Evolutionary conservation across 371 early-diverging fungal genomes (phyloP).

Genomic region (Entomophthora muscae): DNA sequence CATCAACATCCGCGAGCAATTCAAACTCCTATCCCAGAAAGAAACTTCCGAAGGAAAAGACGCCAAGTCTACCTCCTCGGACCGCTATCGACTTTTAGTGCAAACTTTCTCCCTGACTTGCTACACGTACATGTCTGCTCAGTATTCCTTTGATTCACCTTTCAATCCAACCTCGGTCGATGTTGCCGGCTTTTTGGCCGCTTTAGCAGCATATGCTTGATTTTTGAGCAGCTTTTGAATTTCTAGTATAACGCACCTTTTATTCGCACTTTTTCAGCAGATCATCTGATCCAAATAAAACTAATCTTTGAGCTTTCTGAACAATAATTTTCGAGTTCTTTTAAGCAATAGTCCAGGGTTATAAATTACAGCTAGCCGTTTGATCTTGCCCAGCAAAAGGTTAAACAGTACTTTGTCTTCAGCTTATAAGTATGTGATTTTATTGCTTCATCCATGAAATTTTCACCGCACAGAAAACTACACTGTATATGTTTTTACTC

Average conservation of each 20-base stretch:
- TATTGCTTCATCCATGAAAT: too few relatives aligned
- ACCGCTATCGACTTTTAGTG: neutral
- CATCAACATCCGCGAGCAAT: neutral
- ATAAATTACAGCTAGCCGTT: too few relatives aligned
- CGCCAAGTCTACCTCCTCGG: neutral
- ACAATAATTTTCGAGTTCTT: too few relatives aligned
- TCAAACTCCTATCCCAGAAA: neutral
- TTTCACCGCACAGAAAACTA: too few relatives aligned
- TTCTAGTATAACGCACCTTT: neutral
- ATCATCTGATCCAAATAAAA: too few relatives aligned
- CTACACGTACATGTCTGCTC: slow-evolving; percentile 2
- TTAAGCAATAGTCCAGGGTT: too few relatives aligned
- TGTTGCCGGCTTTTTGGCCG: slow-evolving; percentile 3
- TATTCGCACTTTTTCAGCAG: neutral
- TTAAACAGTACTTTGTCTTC: too few relatives aligned
- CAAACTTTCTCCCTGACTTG: neutral
- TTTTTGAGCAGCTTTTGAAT: neutral
- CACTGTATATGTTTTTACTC: too few relatives aligned
- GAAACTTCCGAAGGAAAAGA: neutral
- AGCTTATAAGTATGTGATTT: too few relatives aligned
- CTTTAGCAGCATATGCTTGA: slow-evolving; percentile 3
- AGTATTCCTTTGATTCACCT: slow-evolving; percentile 5
- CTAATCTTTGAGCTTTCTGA: too few relatives aligned
- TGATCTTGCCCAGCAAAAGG: too few relatives aligned
- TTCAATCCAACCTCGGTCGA: neutral